Base-by-base conservation (phyloP, 2,329 filamentous ascomycete species). In the Cladosporium sp. region DNA sequence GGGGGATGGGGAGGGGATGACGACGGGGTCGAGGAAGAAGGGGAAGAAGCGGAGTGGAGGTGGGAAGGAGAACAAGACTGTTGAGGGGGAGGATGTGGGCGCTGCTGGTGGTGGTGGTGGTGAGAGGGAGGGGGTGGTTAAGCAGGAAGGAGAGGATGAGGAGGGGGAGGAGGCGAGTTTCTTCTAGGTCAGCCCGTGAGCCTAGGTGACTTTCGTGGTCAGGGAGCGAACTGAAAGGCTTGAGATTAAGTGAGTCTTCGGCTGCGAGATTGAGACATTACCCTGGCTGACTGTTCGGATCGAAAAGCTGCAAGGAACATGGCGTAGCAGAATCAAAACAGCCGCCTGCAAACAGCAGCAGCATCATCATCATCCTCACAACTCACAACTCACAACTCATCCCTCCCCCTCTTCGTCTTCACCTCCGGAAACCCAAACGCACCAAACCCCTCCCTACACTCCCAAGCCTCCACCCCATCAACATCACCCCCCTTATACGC, bases 401-500 rank as follows among this genome's bases (percentile, higher is more conserved):
- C 45, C 9, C 29, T 24, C 27, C 30, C 24, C 4, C 36, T 9
- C 24, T 15, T 47, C n/a, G n/a, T n/a, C n/a, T n/a, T n/a, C 3
- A 41, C 37, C 37, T 41, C 22, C 8, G 45, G 45, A n/a, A 48
- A 48, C 1, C 45, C 45, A 41, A 48, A 48, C 37, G 51, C 36
- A 13, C 43, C 52, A 39, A 51, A 57, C 3, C 42, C 41, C 38
- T 53, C 55, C 17, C 45, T 50, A 39, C 60, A 63, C 38, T 50
- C 47, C 30, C 55, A 63, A 2, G 59, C 61, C 13, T 52, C 48
- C 7, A 68, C 63, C 12, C 61, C 48, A 27, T 67, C 59, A 3
- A 61, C 52, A 52, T 72, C 63, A 1, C 69, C 69, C 2, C 66
- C 67, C n/a, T 65, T 59, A 58, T 68, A 73, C 1, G 60, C 62